Evolutionary conservation across 2,329 filamentous ascomycete genomes (phyloP).

Genomic region (Ambrosiella xylebori): DNA sequence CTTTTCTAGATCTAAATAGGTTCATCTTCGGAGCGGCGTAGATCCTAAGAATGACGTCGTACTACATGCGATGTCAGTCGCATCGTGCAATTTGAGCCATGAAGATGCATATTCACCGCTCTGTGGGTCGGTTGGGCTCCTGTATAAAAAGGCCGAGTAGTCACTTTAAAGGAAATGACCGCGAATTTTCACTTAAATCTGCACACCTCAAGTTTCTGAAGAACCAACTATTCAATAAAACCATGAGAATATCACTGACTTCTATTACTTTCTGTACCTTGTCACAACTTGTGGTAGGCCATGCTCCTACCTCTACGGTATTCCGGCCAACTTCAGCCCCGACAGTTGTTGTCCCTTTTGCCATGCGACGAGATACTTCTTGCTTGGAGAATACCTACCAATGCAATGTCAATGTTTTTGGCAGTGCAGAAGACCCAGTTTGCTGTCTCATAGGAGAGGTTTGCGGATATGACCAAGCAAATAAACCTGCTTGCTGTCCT

Average conservation of each 20-base stretch:
- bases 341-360: not conserved
- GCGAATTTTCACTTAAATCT: too few species aligned
- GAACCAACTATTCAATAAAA: not conserved
- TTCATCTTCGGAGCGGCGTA: not conserved
- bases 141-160: not conserved
- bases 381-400: not conserved
- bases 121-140: not conserved
- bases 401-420: constrained; percentile 26
- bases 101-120: not conserved
- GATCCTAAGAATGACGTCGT: not conserved
- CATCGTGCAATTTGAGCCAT: not conserved
- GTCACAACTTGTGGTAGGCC: too few species aligned
- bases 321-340: not conserved
- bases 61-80: not conserved
- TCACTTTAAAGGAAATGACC: too few species aligned
- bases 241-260: not conserved
- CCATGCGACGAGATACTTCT: not conserved
- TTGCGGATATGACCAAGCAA: constrained; percentile 32
- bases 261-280: not conserved
- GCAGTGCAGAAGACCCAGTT: constrained; percentile 21
- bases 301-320: not conserved
- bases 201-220: not conserved
- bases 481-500: constrained; percentile 37
- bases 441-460: constrained; percentile 35
- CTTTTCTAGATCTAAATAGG: not conserved